These are phyloP conservation scores for Epicoccum sorghinum DNA, from an alignment of 2,329 filamentous ascomycete species.

Conservation along the genomic window DNA sequence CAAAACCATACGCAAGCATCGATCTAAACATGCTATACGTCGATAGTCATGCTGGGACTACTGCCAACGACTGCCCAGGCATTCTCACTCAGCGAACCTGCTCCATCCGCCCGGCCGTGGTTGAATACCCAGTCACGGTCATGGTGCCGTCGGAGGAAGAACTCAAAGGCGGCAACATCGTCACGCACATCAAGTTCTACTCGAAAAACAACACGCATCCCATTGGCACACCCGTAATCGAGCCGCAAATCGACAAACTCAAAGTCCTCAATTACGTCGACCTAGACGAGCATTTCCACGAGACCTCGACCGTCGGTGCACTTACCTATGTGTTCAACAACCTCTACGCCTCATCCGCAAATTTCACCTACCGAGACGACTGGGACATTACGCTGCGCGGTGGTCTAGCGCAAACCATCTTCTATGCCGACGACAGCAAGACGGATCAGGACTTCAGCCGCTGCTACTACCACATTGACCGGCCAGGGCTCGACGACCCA, in stretches of 20 bases:
- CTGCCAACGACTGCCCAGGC: constrained; percentile 23
- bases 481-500: constrained; percentile 24
- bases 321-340: constrained; percentile 30
- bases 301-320: constrained; percentile 27
- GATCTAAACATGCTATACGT: constrained; percentile 29
- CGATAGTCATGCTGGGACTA: constrained; percentile 18
- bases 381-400: constrained; percentile 28
- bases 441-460: neutral
- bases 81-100: constrained; percentile 21
- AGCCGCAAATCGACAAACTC: constrained; percentile 22
- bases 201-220: constrained; percentile 13
- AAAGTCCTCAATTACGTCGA: constrained; percentile 22
- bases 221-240: constrained; percentile 10
- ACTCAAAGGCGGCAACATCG: constrained; percentile 25
- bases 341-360: constrained; percentile 24
- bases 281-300: constrained; percentile 18
- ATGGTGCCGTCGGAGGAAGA: constrained; percentile 34
- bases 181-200: constrained; percentile 32
- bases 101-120: constrained; percentile 25
- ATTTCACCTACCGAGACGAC: constrained; percentile 18
- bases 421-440: constrained; percentile 24
- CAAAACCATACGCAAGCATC: constrained; percentile 24
- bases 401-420: constrained; percentile 23
- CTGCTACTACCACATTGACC: constrained; percentile 28
- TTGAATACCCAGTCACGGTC: constrained; percentile 30